These are phyloP conservation scores for Cutaneotrichosporon sp. DNA, from an alignment of 1,284 basidiomycete species.

Conservation along the genomic window DNA sequence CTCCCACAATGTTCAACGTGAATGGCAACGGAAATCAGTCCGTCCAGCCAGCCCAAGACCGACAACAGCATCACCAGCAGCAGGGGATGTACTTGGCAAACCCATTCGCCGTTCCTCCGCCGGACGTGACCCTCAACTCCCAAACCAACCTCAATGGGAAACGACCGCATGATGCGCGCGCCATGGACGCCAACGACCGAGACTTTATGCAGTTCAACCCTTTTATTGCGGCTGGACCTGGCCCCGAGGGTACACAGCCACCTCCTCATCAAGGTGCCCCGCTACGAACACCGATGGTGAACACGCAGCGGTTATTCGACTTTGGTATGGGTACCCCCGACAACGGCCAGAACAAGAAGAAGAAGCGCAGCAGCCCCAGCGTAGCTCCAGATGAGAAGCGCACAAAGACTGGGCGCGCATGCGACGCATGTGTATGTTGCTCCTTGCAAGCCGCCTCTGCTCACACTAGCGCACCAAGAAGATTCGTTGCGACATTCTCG, in stretches of 20 bases:
- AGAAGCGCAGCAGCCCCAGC: conserved; percentile 27
- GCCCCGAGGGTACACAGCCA: not conserved
- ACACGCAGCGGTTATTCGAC: not conserved
- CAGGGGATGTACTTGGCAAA: not conserved
- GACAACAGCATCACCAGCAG: not conserved
- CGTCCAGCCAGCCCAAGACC: not conserved
- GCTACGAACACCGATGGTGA: not conserved
- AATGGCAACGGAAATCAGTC: not conserved
- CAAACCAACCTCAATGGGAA: not conserved
- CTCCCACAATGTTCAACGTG: conserved; percentile 6
- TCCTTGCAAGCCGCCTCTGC: conserved; percentile 8
- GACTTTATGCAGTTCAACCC: conserved; percentile 11
- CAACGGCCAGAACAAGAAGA: conserved; percentile 25
- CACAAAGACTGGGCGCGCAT: conserved; percentile 52
- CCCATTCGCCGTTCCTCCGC: not conserved
- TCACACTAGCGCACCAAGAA: conserved; percentile 71
- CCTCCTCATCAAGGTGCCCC: not conserved
- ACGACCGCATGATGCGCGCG: not conserved
- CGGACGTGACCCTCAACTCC: not conserved
- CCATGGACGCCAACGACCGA: not conserved
- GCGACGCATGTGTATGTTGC: conserved; percentile 50
- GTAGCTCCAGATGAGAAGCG: conserved; percentile 38
- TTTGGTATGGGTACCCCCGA: not conserved
- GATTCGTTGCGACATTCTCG: conserved; percentile 62
- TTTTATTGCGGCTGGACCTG: not conserved